These are phyloP conservation scores for Pseudocercospora ulei DNA, from an alignment of 2,329 filamentous ascomycete species.

Conservation along the genomic window DNA sequence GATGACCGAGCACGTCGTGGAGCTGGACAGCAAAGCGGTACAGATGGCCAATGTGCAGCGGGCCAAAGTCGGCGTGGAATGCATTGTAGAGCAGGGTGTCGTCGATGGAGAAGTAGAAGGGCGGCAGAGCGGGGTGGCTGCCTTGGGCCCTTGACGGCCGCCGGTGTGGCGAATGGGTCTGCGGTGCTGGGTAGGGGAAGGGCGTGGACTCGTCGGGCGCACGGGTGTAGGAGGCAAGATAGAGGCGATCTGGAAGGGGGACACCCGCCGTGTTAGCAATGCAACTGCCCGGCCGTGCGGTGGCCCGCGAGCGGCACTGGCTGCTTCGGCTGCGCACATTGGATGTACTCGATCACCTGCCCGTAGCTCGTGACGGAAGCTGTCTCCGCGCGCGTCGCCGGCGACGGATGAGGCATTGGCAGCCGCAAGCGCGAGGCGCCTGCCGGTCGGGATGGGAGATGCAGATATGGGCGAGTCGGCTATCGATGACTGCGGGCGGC, in stretches of 20 bases:
- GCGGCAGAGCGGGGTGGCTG: constrained; percentile 45
- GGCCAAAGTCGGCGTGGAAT: constrained; percentile 97
- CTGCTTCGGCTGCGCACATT: constrained; percentile 50
- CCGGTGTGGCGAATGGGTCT: constrained; percentile 62
- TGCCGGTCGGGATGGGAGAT: not conserved
- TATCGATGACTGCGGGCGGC: constrained; percentile 3
- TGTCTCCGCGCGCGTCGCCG: constrained; percentile 27
- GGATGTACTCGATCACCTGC: constrained; percentile 92
- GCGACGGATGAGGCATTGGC: constrained; percentile 30
- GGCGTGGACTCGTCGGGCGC: constrained; percentile 69
- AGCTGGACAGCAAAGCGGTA: constrained; percentile 95
- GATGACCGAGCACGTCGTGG: constrained; percentile 85
- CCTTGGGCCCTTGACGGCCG: constrained; percentile 50
- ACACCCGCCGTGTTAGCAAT: constrained; percentile 28
- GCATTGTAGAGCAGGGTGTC: constrained; percentile 81
- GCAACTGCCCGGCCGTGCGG: not conserved
- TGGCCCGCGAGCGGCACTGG: constrained; percentile 17
- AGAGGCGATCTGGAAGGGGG: constrained; percentile 66
- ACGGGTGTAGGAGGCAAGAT: constrained; percentile 82
- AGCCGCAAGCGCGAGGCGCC: constrained; percentile 7
- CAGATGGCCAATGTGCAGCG: constrained; percentile 90
- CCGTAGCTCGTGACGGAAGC: constrained; percentile 52
- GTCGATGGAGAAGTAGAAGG: constrained; percentile 93
- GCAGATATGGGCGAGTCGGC: not conserved
- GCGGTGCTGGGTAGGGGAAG: constrained; percentile 65